phyloP scores from a whole-genome alignment of 1,284 basidiomycete species.

The Rhodofomes roseus region DNA sequence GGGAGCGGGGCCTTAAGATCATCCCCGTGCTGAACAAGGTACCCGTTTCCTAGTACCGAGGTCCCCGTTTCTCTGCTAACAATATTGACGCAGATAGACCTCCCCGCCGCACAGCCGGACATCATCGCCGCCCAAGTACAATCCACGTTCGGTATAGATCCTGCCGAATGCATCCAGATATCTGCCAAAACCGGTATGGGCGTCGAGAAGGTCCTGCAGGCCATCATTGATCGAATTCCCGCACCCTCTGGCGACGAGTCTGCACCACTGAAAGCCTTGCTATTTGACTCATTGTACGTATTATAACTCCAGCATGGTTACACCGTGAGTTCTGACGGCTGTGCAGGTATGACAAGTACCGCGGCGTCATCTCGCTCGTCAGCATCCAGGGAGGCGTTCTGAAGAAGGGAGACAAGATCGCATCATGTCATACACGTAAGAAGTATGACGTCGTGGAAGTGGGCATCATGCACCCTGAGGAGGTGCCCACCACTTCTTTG shows the following conservation, averaged over 20 bases:
- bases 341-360: slow-evolving; percentile 89
- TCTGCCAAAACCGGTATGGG: slow-evolving; percentile 94
- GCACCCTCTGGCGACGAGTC: slow-evolving; percentile 55
- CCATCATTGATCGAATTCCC: slow-evolving; percentile 82
- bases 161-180: slow-evolving; percentile 70
- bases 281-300: slow-evolving; percentile 89
- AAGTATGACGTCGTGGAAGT: slow-evolving; percentile 91
- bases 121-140: slow-evolving; percentile 79
- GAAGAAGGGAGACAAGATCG: slow-evolving; percentile 81
- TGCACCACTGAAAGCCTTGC: slow-evolving; percentile 75
- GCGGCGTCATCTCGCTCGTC: slow-evolving; percentile 93
- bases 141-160: slow-evolving; percentile 76
- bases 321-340: neutral
- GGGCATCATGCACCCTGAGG: slow-evolving; percentile 92
- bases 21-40: slow-evolving; percentile 97
- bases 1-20: slow-evolving; percentile 78
- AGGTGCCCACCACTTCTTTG: slow-evolving; percentile 67
- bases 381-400: slow-evolving; percentile 70
- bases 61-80: neutral
- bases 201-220: slow-evolving; percentile 70
- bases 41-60: slow-evolving; percentile 8
- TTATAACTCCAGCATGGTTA: neutral
- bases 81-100: slow-evolving; percentile 62
- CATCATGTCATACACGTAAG: slow-evolving; percentile 83
- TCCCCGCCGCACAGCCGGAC: slow-evolving; percentile 82